These are phyloP conservation scores for Didymella glomerata DNA, from an alignment of 2,329 filamentous ascomycete genomes.

Conservation along the genomic window DNA sequence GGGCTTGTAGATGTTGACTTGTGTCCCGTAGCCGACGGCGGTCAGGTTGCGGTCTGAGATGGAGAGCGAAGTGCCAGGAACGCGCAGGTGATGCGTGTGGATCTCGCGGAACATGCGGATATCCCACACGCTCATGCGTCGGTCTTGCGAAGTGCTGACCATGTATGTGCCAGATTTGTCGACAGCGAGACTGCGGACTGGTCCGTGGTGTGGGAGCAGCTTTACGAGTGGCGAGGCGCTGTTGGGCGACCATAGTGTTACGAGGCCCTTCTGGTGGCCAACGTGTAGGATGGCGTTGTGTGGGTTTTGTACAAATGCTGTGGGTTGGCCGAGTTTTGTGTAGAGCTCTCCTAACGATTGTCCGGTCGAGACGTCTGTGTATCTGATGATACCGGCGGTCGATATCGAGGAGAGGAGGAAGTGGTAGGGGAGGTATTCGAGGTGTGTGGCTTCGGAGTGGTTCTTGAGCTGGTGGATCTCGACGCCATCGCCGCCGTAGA, in stretches of 20 bases:
- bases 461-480: constrained; percentile 92
- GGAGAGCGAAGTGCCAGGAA: constrained; percentile 81
- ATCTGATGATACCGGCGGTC: constrained; percentile 81
- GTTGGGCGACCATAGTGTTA: constrained; percentile 96
- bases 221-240: constrained; percentile 86
- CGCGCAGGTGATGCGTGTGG: constrained; percentile 83
- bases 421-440: constrained; percentile 97
- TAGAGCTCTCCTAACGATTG: constrained; percentile 85
- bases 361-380: constrained; percentile 94
- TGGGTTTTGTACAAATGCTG: constrained; percentile 85
- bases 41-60: constrained; percentile 91
- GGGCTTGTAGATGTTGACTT: constrained; percentile 83
- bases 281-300: constrained; percentile 92
- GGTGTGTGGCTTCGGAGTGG: constrained; percentile 88
- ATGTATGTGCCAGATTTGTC: constrained; percentile 94
- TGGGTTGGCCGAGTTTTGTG: constrained; percentile 84
- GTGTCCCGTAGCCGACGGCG: constrained; percentile 90
- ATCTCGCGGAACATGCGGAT: constrained; percentile 93
- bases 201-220: constrained; percentile 86
- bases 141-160: constrained; percentile 90
- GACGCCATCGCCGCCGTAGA: constrained; percentile 90
- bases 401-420: constrained; percentile 91
- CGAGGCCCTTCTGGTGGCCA: constrained; percentile 93
- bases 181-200: constrained; percentile 83
- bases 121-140: constrained; percentile 95